Evolutionary conservation across 805 yeast genomes (phyloP).

Genomic region (Saccharomycopsis fodiens): DNA sequence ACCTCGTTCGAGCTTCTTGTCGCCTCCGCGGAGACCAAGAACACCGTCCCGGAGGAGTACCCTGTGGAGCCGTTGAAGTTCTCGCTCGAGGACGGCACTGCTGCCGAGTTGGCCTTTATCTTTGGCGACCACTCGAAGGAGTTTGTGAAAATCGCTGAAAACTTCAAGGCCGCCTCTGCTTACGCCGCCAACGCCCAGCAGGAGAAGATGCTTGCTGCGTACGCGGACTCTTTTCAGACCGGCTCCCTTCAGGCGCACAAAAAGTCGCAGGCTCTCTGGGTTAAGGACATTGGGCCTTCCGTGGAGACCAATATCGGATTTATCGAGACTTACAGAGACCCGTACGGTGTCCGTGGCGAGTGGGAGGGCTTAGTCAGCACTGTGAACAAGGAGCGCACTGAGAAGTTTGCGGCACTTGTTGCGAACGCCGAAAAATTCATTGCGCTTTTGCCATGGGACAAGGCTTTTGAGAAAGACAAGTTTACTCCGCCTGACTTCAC

Average conservation of each 20-base stretch:
- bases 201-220: conserved; percentile 52
- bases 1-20: conserved; percentile 50
- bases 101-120: conserved; percentile 39
- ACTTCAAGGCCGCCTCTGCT: conserved; percentile 48
- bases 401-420: conserved; percentile 67
- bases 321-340: conserved; percentile 89
- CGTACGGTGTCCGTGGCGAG: conserved; percentile 86
- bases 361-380: conserved; percentile 91
- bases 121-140: conserved; percentile 77
- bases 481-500: conserved; percentile 92
- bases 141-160: conserved; percentile 49
- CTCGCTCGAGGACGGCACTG: conserved; percentile 31
- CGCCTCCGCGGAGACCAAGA: conserved; percentile 52
- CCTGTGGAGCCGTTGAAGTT: conserved; percentile 37
- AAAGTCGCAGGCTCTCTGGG: conserved; percentile 81
- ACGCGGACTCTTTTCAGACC: conserved; percentile 62
- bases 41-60: conserved; percentile 40
- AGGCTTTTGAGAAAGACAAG: conserved; percentile 69
- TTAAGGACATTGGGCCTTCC: conserved; percentile 73
- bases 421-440: conserved; percentile 59
- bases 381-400: conserved; percentile 82
- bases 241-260: conserved; percentile 85
- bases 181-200: conserved; percentile 72
- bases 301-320: conserved; percentile 82
- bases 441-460: conserved; percentile 67